Base-by-base conservation (phyloP, 805 yeast species). In the Nakazawaea sp. region DNA sequence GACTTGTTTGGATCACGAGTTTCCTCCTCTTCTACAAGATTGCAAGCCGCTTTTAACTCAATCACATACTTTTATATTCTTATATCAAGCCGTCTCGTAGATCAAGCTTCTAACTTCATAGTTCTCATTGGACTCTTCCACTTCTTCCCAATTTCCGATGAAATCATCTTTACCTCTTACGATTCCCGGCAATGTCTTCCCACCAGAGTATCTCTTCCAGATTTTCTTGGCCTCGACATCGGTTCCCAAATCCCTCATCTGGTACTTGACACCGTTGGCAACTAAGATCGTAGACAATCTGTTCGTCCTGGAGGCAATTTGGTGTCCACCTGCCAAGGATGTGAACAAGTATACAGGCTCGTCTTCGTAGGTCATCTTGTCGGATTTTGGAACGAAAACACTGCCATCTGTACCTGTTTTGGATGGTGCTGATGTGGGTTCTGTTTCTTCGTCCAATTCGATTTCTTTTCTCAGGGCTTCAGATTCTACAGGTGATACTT, bases 251-350 rank as follows among this genome's bases (percentile, higher is more conserved):
- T 88, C 97, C 41, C 83, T 75, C 52, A 75, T 71, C 21, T 74
- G 70, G 53, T 76, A 84, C 41, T 73, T 66, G 35, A 88, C 62
- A 33, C 76, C 70, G 55, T 87, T 83, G 4, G 89, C 95, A 27
- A 75, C 70, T 36, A 88, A 66, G 37, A 88, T 84, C 0, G 87
- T 81, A 10, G 72, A 72, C 40, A 89, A 59, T 39, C 94, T 65
- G 50, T 82, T 84, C 12, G 96, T 87, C 48, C 89, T 67, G 12
- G 81, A 72, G 45, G 79, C 74, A 56, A 89, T 75, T 54, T 81
- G 83, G 70, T 77, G 79, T 1, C 92, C 94, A 19, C 95, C 94
- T 0, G 95, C 90, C 30, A 87, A 64, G 0, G 96, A 89, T 0
- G 96, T 88, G 61, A 68, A 87, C 18, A 88, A 55, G 55, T 75